These are phyloP conservation scores for Coniferiporia sulphurascens DNA, from an alignment of 1,284 basidiomycete genomes.

Conservation along the genomic window DNA sequence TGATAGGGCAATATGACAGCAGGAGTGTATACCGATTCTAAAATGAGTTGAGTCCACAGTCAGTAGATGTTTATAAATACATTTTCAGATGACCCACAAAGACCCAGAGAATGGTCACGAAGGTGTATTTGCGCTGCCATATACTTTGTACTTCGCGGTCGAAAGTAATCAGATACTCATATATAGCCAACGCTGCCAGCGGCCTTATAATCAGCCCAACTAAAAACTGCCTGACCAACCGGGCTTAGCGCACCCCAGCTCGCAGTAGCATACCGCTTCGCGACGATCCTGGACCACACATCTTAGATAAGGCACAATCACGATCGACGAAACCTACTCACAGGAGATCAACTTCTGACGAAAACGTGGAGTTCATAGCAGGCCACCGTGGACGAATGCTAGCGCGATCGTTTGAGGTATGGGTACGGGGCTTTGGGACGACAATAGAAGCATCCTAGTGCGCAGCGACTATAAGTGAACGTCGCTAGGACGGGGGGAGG, in stretches of 20 bases:
- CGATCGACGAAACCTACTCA: neutral
- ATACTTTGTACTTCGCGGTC: constrained; percentile 1
- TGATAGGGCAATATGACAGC: neutral
- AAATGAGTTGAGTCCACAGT: neutral
- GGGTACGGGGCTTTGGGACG: too few species aligned
- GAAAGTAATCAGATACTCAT: constrained; percentile 8
- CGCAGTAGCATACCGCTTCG: constrained; percentile 9
- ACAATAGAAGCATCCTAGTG: too few species aligned
- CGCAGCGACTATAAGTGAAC: too few species aligned
- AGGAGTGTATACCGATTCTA: constrained; percentile 7
- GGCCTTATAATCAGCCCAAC: neutral
- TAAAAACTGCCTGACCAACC: neutral
- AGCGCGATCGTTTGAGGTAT: neutral
- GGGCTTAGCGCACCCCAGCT: neutral
- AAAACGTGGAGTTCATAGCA: neutral
- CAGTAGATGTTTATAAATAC: neutral
- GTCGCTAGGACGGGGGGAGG: too few species aligned
- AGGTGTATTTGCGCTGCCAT: neutral
- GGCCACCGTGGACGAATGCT: neutral
- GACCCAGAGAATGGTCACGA: constrained; percentile 4
- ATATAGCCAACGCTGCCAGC: neutral
- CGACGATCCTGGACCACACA: neutral
- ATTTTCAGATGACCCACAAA: neutral
- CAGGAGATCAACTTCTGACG: neutral
- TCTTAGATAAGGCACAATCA: neutral